Base-by-base conservation (phyloP, 1,284 basidiomycete genomes). In the Ustilago shanxiensis region DNA sequence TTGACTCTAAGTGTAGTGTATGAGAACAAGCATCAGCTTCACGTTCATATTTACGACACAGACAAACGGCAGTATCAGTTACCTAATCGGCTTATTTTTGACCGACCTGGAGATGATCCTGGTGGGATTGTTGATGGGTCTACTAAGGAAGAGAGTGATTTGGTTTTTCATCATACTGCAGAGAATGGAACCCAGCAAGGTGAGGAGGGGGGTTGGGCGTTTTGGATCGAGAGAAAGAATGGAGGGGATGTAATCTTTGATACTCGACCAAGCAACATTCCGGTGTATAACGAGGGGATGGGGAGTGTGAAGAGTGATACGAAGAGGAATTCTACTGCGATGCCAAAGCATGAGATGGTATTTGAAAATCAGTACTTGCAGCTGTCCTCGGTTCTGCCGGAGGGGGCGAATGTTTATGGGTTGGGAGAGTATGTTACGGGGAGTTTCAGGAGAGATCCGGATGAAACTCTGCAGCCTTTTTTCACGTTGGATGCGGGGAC, bases 281-380 rank as follows among this genome's bases (percentile, higher is more conserved):
- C 81, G 8, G 75, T 73, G 1, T 83, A 81, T 58, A 9, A 65
- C 1, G 29, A 71, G 4, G 70, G 72, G 3, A 66, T 82, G n/a
- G 71, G 70, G 57, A 66, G 54, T 26, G 64, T 66, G 11, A 55
- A 59, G 2, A 41, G n/a, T 22, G 54, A 76, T 37, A 67, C 66
- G 0, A 73, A 76, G 60, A 58, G 71, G 45, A 83, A 81, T 60
- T 60, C 77, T 20, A 83, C 81, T 0, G 76, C 76, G 6, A 83
- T 80, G 77, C 81, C 79, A 6, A 61, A 54, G 44, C 80, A 83
- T 53, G 71, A 71, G 47, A 49, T 82, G 16, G 50, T 82, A 89
- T 7, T 93, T 77, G 92, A 93, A 82, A 90, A 93, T 16, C 93
- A 93, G 84, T 93, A 92, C 82, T 88, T 93, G 18, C 91, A 92